These are phyloP conservation scores for Emiliania huxleyi DNA, from an alignment of 78 protist genomes.

Conservation along the genomic window DNA sequence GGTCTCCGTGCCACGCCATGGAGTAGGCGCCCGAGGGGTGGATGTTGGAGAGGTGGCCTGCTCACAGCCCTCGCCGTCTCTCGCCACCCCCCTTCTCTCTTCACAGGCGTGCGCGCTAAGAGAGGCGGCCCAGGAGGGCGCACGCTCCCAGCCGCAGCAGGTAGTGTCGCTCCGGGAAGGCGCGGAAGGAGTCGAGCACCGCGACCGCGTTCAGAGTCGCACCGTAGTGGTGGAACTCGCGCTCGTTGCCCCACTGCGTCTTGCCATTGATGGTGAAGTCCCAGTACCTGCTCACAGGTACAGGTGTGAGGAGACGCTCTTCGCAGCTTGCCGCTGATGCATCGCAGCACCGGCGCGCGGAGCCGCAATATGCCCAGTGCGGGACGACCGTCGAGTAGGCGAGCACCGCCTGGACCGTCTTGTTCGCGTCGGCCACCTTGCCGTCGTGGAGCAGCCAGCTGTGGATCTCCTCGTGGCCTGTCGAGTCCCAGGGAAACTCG, in stretches of 20 bases:
- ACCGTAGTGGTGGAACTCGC: slow-evolving; percentile 2
- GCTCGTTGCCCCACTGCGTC: background rate
- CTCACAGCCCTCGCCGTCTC: no score
- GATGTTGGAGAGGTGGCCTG: no score
- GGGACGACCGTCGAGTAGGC: background rate
- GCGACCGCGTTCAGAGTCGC: background rate
- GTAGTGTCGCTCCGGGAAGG: background rate
- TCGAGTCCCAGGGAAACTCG: slow-evolving; percentile 18
- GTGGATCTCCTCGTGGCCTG: background rate
- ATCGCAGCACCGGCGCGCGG: slow-evolving; percentile 20
- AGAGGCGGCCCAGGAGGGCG: background rate
- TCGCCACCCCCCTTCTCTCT: no score
- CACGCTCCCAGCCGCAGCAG: slow-evolving; percentile 7
- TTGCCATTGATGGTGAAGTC: slow-evolving; percentile 28
- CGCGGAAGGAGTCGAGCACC: background rate
- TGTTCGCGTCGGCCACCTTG: background rate
- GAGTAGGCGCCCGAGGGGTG: background rate
- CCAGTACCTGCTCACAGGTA: no score
- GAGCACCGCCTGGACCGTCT: background rate
- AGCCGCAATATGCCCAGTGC: slow-evolving; percentile 18
- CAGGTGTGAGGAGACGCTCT: no score
- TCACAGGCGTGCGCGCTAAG: background rate
- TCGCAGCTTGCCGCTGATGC: no score
- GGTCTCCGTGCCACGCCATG: background rate
- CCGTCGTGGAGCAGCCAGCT: background rate